Percentiles rank a stretch among this genome's conserved stretches.
phyloP scores from a whole-genome alignment of 1,284 basidiomycete species.

The Pyrrhoderma noxium region DNA sequence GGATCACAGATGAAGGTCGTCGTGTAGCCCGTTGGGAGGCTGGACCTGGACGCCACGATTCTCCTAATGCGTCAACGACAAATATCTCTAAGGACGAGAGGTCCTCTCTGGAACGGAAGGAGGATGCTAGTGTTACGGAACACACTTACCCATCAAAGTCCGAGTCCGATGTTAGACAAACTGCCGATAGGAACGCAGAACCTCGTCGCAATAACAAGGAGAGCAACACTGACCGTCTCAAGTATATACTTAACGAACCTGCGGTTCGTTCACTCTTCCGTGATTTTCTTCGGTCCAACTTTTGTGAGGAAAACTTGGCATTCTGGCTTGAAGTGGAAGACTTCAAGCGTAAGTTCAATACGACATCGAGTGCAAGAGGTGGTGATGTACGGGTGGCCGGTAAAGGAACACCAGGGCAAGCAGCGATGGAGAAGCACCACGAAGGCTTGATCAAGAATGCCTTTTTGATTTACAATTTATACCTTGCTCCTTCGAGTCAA shows the following conservation, averaged over 20 bases:
- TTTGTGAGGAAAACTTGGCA: slow-evolving; percentile 96
- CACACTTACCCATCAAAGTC: slow-evolving; percentile 32
- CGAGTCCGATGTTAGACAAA: slow-evolving; percentile 42
- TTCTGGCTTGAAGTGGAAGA: slow-evolving; percentile 98
- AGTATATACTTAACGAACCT: slow-evolving; percentile 91
- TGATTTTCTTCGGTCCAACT: slow-evolving; percentile 89
- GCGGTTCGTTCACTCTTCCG: slow-evolving; percentile 86
- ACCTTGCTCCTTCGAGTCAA: slow-evolving; percentile 90
- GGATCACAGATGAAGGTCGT: slow-evolving; percentile 86
- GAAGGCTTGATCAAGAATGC: slow-evolving; percentile 92
- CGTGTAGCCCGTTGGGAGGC: slow-evolving; percentile 78
- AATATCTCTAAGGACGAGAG: slow-evolving; percentile 42
- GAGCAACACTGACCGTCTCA: slow-evolving; percentile 85
- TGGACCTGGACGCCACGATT: slow-evolving; percentile 34
- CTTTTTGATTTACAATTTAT: slow-evolving; percentile 91
- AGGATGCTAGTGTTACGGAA: slow-evolving; percentile 37
- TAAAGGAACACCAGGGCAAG: slow-evolving; percentile 63
- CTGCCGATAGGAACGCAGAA: slow-evolving; percentile 62
- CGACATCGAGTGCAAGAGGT: slow-evolving; percentile 86
- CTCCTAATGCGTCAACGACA: slow-evolving; percentile 58
- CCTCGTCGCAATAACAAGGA: slow-evolving; percentile 58
- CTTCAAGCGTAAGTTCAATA: slow-evolving; percentile 93
- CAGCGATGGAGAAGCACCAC: slow-evolving; percentile 96
- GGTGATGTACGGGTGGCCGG: slow-evolving; percentile 33
- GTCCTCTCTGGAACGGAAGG: slow-evolving; percentile 36